Base-by-base conservation (phyloP, 2,329 filamentous ascomycete species). In the Aspergillus sp. region DNA sequence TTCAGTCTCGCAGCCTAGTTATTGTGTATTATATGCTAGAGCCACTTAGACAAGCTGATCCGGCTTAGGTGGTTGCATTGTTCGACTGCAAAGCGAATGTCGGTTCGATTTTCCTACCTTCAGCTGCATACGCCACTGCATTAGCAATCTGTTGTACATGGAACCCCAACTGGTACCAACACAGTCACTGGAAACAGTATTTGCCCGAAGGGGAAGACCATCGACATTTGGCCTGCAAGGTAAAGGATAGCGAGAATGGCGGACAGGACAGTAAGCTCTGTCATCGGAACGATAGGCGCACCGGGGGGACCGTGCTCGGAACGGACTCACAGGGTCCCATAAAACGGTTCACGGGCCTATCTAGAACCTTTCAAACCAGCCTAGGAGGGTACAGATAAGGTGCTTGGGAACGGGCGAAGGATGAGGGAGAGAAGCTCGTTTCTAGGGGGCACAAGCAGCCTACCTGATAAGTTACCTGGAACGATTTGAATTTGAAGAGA, bases 291-390 rank as follows among this genome's bases (percentile, higher is more conserved):
- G 41, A 43, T 32, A 47, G 43, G 17, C 25, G 13, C 39, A 17
- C 43, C 53, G 38, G 28, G 41, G 45, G 53, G 53, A 55, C 53
- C 32, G 39, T 47, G 39, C 53, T 45, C 53, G 43, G 13, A 21
- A 55, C 25, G 39, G 43, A n/a, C 39, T 13, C 41, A 32, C 53
- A 55, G 39, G 28, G 53, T 17, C 13, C 43, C 53, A 36, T 45
- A 55, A 28, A 55, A 55, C 53, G 53, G 53, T 55, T 55, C 53
- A 55, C 53, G 25, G 53, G 30, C 53, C 53, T 47, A 47, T 41
- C n/a, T 28, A 30, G 28, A 30, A 55, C 43, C 38, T 55, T 55
- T 47, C 8, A 45, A 55, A 55, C 19, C 13, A 10, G 53, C 13
- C 53, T 55, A 36, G 41, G 39, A 36, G 25, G 39, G 25, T 32